Conservation (phyloP, 2,329 filamentous ascomycete species). For the Aspergillus carbonarius region DNA sequence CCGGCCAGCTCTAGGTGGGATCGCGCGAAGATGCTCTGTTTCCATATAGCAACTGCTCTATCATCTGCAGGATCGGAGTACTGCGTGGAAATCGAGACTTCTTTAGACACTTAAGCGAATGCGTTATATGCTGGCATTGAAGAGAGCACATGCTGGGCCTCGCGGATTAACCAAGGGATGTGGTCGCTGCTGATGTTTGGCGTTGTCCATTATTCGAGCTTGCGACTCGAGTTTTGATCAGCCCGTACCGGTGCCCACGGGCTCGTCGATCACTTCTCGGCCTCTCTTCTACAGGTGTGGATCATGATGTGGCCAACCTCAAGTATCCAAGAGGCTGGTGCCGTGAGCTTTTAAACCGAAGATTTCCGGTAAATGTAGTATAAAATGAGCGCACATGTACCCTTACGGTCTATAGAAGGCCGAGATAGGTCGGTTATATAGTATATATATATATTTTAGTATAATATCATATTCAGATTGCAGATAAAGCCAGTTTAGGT, state of each 20-base stretch:
- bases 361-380: not conserved
- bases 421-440: not conserved
- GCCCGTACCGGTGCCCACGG: not conserved
- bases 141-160: not conserved
- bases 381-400: not conserved
- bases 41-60: too few relatives aligned
- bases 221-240: not conserved
- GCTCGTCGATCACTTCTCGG: not conserved
- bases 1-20: not conserved
- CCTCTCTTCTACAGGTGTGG: not conserved
- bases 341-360: not conserved
- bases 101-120: too few relatives aligned
- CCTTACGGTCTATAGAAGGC: not conserved
- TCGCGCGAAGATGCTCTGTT: too few relatives aligned
- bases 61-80: too few relatives aligned
- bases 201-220: not conserved
- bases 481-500: not conserved
- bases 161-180: not conserved
- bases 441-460: not conserved
- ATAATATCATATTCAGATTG: not conserved
- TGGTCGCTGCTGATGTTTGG: not conserved
- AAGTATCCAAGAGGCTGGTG: not conserved
- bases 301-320: too few relatives aligned
- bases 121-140: not conserved
- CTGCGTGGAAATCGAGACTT: too few relatives aligned